phyloP scores from a whole-genome alignment of 78 protist species.

The Monosiga brevicollis region DNA sequence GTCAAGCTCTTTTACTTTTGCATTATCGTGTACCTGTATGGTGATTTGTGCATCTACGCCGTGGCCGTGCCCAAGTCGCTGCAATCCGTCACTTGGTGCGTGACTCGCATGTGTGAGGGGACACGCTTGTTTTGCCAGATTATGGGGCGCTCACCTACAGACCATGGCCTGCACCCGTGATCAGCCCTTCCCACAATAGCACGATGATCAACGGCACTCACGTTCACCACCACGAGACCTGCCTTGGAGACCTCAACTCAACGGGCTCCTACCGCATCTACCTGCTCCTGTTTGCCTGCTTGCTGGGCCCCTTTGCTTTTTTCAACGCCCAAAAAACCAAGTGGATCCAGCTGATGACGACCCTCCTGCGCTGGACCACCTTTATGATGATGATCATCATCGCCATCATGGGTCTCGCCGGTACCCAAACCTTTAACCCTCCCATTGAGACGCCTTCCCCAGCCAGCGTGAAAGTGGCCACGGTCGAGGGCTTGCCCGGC shows the following conservation, averaged over 20 bases:
- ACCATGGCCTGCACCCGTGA: no score
- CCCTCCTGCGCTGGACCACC: conserved; percentile 9
- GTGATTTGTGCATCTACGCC: conserved; percentile 44
- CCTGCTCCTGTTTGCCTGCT: conserved; percentile 11
- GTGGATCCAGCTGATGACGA: conserved; percentile 20
- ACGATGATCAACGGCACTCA: no score
- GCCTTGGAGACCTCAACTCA: conserved; percentile 8
- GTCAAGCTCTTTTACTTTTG: background rate
- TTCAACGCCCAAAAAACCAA: conserved; percentile 17
- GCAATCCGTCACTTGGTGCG: background rate
- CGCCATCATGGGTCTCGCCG: background rate
- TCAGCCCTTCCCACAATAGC: no score
- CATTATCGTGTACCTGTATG: conserved; percentile 29
- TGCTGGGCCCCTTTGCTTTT: conserved; percentile 13
- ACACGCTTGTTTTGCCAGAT: no score
- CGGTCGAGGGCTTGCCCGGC: background rate
- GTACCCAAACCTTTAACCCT: background rate
- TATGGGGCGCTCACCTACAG: no score
- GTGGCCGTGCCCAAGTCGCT: conserved; percentile 27
- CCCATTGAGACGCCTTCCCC: background rate
- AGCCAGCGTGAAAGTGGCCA: background rate
- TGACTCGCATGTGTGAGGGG: background rate
- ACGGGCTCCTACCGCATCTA: background rate
- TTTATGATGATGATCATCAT: conserved; percentile 34
- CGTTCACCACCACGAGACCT: no score